Evolutionary conservation across 371 early-diverging fungal species (phyloP).

Genomic region (Actinomucor elegans): DNA sequence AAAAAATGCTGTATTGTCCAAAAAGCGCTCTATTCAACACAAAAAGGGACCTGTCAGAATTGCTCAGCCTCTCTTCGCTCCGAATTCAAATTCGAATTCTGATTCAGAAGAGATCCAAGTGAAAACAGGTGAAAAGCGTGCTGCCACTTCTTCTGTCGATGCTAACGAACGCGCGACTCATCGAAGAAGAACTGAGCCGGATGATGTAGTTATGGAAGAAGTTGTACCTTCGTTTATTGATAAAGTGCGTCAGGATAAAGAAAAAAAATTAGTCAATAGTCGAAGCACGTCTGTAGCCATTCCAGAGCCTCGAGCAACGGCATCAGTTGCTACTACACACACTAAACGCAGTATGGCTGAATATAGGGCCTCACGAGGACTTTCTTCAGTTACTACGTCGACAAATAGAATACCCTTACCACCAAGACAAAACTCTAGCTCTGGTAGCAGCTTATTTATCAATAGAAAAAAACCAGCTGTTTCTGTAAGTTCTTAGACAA

Average conservation of each 20-base stretch:
- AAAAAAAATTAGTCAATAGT: neutral
- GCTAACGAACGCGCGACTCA: too few species aligned
- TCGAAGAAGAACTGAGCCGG: too few species aligned
- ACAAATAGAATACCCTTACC: neutral
- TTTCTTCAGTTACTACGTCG: slow-evolving; percentile 3
- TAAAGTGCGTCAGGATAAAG: slow-evolving; percentile 12
- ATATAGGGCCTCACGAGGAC: slow-evolving; percentile 24
- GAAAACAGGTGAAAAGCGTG: slow-evolving; percentile 1
- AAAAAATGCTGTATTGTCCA: neutral
- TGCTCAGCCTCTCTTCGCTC: neutral
- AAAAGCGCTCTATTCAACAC: neutral
- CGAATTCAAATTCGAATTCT: slow-evolving; percentile 1
- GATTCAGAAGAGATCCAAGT: neutral
- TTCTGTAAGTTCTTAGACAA: slow-evolving; percentile 5
- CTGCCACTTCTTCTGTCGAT: neutral
- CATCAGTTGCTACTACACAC: neutral
- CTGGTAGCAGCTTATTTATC: slow-evolving; percentile 21
- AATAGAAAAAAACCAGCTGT: slow-evolving; percentile 1
- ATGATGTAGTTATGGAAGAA: neutral
- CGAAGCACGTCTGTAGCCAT: too few species aligned
- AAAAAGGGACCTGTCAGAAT: slow-evolving; percentile 12
- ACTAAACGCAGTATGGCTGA: slow-evolving; percentile 8
- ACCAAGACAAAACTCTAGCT: neutral
- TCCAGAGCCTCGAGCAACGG: neutral
- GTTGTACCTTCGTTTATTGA: slow-evolving; percentile 3